These are phyloP conservation scores for Mucor piriformis DNA, from an alignment of 371 early-diverging fungal species.

Conservation along the genomic window DNA sequence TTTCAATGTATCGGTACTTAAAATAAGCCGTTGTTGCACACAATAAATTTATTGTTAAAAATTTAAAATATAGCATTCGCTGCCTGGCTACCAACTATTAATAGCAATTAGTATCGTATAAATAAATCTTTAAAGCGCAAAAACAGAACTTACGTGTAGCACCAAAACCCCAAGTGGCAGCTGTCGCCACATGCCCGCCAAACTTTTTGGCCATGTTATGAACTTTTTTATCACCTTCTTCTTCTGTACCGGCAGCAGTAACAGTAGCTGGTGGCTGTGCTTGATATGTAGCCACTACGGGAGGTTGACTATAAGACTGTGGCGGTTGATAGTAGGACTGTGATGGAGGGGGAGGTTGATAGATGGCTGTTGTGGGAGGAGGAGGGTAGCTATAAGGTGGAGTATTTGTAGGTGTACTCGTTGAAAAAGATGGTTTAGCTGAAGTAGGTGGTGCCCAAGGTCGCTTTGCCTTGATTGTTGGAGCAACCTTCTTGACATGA, in stretches of 20 bases:
- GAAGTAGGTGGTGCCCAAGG: conserved; percentile 17
- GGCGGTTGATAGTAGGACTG: conserved; percentile 11
- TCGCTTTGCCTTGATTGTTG: conserved; percentile 27
- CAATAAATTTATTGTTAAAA: neutral
- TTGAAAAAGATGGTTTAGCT: conserved; percentile 17
- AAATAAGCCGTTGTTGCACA: neutral
- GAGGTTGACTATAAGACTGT: conserved; percentile 13
- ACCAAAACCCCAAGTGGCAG: conserved; percentile 54
- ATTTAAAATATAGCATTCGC: conserved; percentile 44
- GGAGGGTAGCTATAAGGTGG: conserved; percentile 51
- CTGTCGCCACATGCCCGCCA: conserved; percentile 41
- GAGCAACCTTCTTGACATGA: conserved; percentile 47
- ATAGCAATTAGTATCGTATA: too few species aligned
- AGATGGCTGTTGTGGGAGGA: conserved; percentile 47
- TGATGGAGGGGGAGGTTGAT: conserved; percentile 29
- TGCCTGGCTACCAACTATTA: conserved; percentile 43
- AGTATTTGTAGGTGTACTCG: conserved; percentile 6
- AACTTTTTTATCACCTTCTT: conserved; percentile 34
- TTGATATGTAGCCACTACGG: neutral
- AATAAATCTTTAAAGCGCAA: too few species aligned
- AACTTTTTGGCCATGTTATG: conserved; percentile 45
- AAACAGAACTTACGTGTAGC: conserved; percentile 41
- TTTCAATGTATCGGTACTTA: neutral
- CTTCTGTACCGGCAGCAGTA: conserved; percentile 9
- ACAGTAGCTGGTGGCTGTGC: neutral